Evolutionary conservation across 2,329 filamentous ascomycete species (phyloP).

Genomic region (Blastomyces percursus): DNA sequence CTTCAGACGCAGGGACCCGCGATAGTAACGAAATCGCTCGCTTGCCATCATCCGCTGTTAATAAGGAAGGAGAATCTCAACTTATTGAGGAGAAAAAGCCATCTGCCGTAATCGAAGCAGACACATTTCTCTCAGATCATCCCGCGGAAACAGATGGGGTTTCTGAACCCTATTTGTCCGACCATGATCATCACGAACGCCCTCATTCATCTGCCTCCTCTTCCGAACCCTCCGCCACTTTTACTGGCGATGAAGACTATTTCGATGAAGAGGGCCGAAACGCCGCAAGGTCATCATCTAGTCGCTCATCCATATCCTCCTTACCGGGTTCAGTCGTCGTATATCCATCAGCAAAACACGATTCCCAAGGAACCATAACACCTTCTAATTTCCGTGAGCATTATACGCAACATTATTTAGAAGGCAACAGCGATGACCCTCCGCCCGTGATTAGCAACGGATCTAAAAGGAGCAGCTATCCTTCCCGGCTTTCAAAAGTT

Average conservation of each 20-base stretch:
- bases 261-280: conserved; percentile 21
- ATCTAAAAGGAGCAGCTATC: conserved; percentile 13
- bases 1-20: background rate
- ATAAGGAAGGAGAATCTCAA: background rate
- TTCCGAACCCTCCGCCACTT: conserved; percentile 19
- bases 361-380: conserved; percentile 11
- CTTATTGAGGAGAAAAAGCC: background rate
- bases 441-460: background rate
- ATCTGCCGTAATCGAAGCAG: background rate
- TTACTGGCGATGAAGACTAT: conserved; percentile 9
- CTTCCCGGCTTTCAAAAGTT: conserved; percentile 15
- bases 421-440: background rate
- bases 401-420: conserved; percentile 9
- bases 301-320: conserved; percentile 33
- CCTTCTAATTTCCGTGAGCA: conserved; percentile 16
- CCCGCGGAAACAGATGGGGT: background rate
- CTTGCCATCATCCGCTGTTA: background rate
- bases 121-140: background rate
- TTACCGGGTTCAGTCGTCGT: conserved; percentile 30
- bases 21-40: background rate
- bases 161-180: background rate
- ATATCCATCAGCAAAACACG: conserved; percentile 21
- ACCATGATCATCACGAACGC: background rate
- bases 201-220: conserved; percentile 22
- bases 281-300: conserved; percentile 25